phyloP scores from a whole-genome alignment of 129 eudicot species.

The Chrysanthemum seticuspe region DNA sequence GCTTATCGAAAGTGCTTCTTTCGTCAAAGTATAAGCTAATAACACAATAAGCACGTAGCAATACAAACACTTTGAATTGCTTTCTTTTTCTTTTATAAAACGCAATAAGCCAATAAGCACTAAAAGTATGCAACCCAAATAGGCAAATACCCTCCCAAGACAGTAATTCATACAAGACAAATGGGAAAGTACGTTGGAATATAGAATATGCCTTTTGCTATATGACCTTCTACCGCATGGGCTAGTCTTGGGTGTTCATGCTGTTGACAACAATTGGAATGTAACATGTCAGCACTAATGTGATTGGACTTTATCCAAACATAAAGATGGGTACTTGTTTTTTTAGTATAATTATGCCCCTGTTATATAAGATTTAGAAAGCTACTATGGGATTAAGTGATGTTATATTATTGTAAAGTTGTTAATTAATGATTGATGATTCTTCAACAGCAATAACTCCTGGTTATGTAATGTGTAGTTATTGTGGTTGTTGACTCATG shows the following conservation, averaged over 20 bases:
- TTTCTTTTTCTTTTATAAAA: no score
- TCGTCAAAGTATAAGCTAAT: no score
- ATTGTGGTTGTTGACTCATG: slow-evolving; percentile 12
- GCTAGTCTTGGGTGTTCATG: neutral
- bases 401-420: neutral
- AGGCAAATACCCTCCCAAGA: no score
- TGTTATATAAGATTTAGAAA: neutral
- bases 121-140: no score
- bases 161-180: no score
- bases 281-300: neutral
- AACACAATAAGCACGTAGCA: no score
- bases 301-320: neutral
- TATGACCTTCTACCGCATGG: neutral
- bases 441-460: neutral
- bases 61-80: no score
- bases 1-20: no score
- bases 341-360: slow-evolving; percentile 1
- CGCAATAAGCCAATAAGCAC: no score
- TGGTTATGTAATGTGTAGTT: neutral
- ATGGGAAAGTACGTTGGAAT: no score
- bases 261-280: neutral
- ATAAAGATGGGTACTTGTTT: neutral
- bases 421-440: neutral
- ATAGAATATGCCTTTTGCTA: neutral
- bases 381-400: slow-evolving; percentile 6